phyloP scores from a whole-genome alignment of 2,329 filamentous ascomycete species.

The Ophiostoma australiae region DNA sequence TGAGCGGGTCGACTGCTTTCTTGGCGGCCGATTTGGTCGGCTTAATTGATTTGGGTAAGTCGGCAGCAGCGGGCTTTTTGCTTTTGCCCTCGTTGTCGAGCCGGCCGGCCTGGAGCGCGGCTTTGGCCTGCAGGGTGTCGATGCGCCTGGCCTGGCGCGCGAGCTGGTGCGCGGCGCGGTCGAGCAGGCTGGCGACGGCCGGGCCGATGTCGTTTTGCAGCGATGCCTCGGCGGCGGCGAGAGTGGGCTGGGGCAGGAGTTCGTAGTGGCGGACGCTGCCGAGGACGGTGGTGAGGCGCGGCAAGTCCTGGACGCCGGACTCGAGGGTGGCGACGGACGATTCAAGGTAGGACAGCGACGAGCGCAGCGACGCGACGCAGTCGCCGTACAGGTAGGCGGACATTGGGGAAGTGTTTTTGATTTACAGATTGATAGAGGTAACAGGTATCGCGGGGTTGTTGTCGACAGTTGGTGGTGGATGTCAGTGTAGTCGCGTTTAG shows the following conservation, averaged over 20 bases:
- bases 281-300: conserved; percentile 50
- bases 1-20: conserved; percentile 39
- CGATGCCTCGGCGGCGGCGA: conserved; percentile 75
- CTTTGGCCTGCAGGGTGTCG: conserved; percentile 74
- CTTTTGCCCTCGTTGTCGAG: conserved; percentile 33
- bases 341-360: conserved; percentile 57
- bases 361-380: conserved; percentile 56
- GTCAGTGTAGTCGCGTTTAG: neutral
- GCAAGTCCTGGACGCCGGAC: conserved; percentile 52
- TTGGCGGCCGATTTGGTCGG: neutral
- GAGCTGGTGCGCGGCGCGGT: conserved; percentile 75
- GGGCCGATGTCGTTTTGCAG: conserved; percentile 87
- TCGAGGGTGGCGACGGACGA: conserved; percentile 55
- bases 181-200: conserved; percentile 71
- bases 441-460: neutral
- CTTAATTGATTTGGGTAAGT: too few species aligned
- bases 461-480: neutral
- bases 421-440: too few species aligned
- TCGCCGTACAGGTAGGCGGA: conserved; percentile 42
- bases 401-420: neutral
- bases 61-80: neutral
- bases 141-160: conserved; percentile 79
- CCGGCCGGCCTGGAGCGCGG: conserved; percentile 74
- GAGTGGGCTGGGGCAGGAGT: conserved; percentile 77
- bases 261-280: conserved; percentile 76